Percentiles rank a stretch among this genome's conserved stretches.
Conservation (phyloP, 1,139 yeast genomes). For the Diutina pseudorugosa region DNA sequence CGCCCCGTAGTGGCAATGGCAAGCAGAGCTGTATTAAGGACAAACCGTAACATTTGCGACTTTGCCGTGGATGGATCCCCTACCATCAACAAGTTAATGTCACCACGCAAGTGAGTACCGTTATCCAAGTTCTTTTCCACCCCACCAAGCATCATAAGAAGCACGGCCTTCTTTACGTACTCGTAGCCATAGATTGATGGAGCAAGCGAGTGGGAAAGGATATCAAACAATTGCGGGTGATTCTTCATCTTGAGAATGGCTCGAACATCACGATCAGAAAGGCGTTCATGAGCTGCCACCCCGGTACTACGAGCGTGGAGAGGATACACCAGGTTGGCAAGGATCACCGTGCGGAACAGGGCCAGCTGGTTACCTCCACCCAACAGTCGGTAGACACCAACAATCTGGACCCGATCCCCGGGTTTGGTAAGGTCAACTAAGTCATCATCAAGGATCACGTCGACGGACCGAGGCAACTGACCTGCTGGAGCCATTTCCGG, state of each 20-base stretch:
- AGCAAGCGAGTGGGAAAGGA: constrained; percentile 77
- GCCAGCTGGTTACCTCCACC: constrained; percentile 66
- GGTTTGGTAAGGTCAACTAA: constrained; percentile 88
- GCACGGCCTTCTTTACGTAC: constrained; percentile 79
- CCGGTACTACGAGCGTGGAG: constrained; percentile 84
- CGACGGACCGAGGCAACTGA: constrained; percentile 87
- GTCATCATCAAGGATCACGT: constrained; percentile 86
- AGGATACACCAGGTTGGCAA: constrained; percentile 84
- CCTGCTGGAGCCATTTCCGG: constrained; percentile 99
- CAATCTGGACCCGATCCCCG: constrained; percentile 90
- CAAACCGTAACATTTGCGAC: constrained; percentile 89
- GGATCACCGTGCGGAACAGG: constrained; percentile 65
- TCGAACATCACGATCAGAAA: constrained; percentile 76
- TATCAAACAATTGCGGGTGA: constrained; percentile 57
- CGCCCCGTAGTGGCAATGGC: constrained; percentile 99
- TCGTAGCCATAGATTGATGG: constrained; percentile 95
- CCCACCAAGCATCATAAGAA: constrained; percentile 88
- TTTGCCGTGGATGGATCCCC: constrained; percentile 99
- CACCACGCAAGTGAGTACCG: constrained; percentile 97
- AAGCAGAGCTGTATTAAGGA: constrained; percentile 82
- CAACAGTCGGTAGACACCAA: constrained; percentile 86
- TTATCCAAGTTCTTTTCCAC: constrained; percentile 87
- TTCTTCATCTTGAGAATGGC: constrained; percentile 71
- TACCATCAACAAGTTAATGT: constrained; percentile 88
- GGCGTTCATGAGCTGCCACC: constrained; percentile 60